Evolutionary conservation across 805 yeast genomes (phyloP).

Genomic region (Kregervanrija delftensis): DNA sequence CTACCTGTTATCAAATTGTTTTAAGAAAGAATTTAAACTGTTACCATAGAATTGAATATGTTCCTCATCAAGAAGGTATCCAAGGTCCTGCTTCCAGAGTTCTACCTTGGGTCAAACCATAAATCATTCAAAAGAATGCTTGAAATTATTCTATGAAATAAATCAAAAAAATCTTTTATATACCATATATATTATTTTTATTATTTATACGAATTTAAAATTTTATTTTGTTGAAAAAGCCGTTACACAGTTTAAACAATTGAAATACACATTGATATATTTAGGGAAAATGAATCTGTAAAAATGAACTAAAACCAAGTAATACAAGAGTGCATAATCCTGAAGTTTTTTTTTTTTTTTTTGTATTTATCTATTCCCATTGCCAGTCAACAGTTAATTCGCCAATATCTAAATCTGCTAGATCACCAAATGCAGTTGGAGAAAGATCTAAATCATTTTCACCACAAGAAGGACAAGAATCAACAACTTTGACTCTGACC

Average conservation of each 20-base stretch:
- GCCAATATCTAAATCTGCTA: slow-evolving; percentile 42
- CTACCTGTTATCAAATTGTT: slow-evolving; percentile 85
- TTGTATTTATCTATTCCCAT: slow-evolving; percentile 20
- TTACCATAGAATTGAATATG: slow-evolving; percentile 74
- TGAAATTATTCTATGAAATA: not conserved
- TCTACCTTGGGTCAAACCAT: slow-evolving; percentile 47
- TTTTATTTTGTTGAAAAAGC: not conserved
- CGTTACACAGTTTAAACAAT: not conserved
- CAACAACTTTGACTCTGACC: slow-evolving; percentile 47
- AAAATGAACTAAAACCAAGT: not conserved
- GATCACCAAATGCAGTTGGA: slow-evolving; percentile 41
- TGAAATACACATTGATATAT: not conserved
- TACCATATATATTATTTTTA: not conserved
- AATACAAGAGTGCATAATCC: not conserved
- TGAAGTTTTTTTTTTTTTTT: not conserved
- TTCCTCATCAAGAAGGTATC: slow-evolving; percentile 73
- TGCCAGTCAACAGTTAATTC: slow-evolving; percentile 42
- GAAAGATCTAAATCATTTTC: slow-evolving; percentile 44
- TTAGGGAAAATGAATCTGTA: not conserved
- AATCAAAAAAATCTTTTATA: not conserved
- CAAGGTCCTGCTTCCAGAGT: slow-evolving; percentile 51
- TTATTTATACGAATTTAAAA: not conserved
- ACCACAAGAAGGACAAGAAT: slow-evolving; percentile 44
- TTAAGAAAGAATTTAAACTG: slow-evolving; percentile 85
- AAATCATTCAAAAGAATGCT: not conserved